A percentile compares a stretch with the other conserved stretches of the same genome.
Evolutionary conservation across 2,329 filamentous ascomycete species (phyloP).

Genomic region (Phyllosticta paracitricarpa): DNA sequence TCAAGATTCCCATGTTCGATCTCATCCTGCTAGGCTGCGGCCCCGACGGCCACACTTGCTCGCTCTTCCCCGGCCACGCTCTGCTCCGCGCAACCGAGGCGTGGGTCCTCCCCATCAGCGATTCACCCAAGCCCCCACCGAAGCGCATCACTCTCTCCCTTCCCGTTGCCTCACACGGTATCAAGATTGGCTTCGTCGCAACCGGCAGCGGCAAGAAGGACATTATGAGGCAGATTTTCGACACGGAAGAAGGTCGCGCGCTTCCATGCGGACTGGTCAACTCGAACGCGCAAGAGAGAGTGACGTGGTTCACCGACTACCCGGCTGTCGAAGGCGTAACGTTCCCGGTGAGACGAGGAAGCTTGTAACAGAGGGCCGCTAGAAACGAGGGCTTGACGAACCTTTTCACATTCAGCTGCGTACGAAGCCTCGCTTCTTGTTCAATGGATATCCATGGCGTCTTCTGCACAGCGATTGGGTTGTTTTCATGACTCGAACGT

Average conservation of each 20-base stretch:
- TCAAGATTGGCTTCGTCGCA: slow-evolving; percentile 83
- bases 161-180: slow-evolving; percentile 78
- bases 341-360: slow-evolving; percentile 63
- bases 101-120: slow-evolving; percentile 85
- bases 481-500: background rate
- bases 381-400: slow-evolving; percentile 5
- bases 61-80: slow-evolving; percentile 81
- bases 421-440: slow-evolving; percentile 2
- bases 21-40: slow-evolving; percentile 87
- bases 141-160: slow-evolving; percentile 86
- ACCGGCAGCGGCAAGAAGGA: slow-evolving; percentile 85
- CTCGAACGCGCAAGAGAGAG: slow-evolving; percentile 68
- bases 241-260: slow-evolving; percentile 58
- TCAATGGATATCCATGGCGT: slow-evolving; percentile 10
- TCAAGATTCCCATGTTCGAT: slow-evolving; percentile 91
- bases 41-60: slow-evolving; percentile 95
- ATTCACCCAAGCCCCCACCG: slow-evolving; percentile 90
- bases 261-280: slow-evolving; percentile 87
- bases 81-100: slow-evolving; percentile 77
- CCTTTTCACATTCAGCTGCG: slow-evolving; percentile 1
- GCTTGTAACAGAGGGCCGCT: slow-evolving; percentile 35
- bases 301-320: slow-evolving; percentile 91
- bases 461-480: slow-evolving; percentile 4
- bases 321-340: slow-evolving; percentile 75
- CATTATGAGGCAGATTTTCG: slow-evolving; percentile 87